Conservation (phyloP, 2,329 filamentous ascomycete species). For the Herpotrichia juniperi region DNA sequence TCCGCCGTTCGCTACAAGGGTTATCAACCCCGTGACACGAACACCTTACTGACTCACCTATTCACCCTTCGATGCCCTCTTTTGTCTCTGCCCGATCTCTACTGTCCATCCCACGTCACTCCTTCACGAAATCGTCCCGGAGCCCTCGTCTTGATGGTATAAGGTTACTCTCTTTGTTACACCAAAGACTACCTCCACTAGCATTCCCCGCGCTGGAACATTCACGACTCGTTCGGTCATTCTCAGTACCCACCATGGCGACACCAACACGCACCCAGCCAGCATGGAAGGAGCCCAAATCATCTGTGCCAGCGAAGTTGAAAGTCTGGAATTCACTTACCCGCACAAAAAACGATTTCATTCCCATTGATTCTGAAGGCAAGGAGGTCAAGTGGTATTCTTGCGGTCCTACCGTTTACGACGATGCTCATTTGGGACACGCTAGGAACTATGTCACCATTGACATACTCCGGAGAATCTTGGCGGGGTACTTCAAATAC, state of each 20-base stretch:
- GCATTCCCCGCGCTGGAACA: constrained; percentile 26
- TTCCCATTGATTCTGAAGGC: constrained; percentile 70
- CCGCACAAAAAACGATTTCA: constrained; percentile 73
- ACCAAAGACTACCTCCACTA: constrained; percentile 25
- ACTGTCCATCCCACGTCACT: constrained; percentile 11
- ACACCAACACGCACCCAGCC: constrained; percentile 45
- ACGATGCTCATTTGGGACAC: constrained; percentile 82
- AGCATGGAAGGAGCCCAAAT: constrained; percentile 46
- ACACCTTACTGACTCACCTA: constrained; percentile 28
- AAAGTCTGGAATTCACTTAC: constrained; percentile 84
- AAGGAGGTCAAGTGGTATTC: constrained; percentile 83
- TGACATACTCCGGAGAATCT: constrained; percentile 83
- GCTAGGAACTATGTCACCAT: constrained; percentile 90
- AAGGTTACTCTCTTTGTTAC: constrained; percentile 32
- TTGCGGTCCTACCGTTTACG: constrained; percentile 86
- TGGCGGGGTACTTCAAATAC: constrained; percentile 83
- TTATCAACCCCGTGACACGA: constrained; percentile 32
- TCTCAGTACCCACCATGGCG: constrained; percentile 34
- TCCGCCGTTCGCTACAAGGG: constrained; percentile 17
- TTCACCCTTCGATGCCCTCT: neutral
- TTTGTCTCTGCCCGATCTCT: constrained; percentile 26
- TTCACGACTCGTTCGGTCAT: constrained; percentile 17
- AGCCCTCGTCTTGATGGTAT: constrained; percentile 38
- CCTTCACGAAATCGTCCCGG: neutral
- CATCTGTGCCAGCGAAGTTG: constrained; percentile 59